Base-by-base conservation (phyloP, 768 basidiomycete genomes). In the Boletus pseudopeckii region DNA sequence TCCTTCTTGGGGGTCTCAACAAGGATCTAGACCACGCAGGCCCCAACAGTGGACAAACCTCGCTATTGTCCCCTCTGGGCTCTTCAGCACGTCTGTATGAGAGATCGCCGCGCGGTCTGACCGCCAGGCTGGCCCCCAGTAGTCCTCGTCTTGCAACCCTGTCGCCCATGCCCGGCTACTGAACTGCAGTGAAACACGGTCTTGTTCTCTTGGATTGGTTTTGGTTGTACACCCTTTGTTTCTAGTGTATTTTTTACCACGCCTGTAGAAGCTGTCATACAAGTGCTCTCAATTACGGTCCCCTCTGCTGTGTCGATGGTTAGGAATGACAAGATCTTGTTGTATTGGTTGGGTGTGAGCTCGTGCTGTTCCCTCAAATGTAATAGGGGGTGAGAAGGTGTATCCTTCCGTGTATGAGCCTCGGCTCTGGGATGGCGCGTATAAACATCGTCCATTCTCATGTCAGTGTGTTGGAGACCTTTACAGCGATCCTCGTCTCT, bases 1-100 rank as follows among this genome's bases (percentile, higher is more conserved):
- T 70, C 43, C 64, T 70, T 13, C 64, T 70, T 18, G 70, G 70
- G 4, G 53, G 66, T 45, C 4, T 70, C 15, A 47, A 56, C 42
- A 55, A 61, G 50, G 58, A 58, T 13, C 8, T 62, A 13, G 66
- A 66, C 45, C 57, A 46, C 2, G 30, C 53, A 34, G 52, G 48
- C 1, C 53, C 51, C 13, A 56, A 45, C 52, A 45, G 42, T 24
- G 43, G 50, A 17, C 45, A 46, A 1, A 39, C 55, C 7, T 7
- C 53, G 15, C 11, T 71, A 14, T 15, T 60, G 48, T 53, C 54
- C 5, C 60, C 61, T 17, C 0, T 33, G 7, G 47, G 30, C 26
- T 7, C 22, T 36, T 10, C 54, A 8, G 17, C 36, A 5, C 64
- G 36, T 4, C 1, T 17, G 41, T 42, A 38, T 10, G 60, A 65